phyloP scores from a whole-genome alignment of 2,329 filamentous ascomycete species.

The Penicillium sp. region DNA sequence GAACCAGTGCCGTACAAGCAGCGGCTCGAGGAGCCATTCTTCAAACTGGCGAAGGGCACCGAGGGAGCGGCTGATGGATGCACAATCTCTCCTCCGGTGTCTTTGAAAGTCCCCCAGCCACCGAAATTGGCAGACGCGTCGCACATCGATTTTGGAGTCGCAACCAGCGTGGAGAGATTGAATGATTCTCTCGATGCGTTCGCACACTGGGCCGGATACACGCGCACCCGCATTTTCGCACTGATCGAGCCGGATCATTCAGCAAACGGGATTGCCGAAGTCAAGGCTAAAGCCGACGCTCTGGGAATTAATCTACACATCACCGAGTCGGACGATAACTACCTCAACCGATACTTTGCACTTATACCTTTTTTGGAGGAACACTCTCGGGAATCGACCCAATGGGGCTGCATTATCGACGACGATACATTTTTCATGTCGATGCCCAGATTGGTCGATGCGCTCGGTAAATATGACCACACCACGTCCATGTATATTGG shows the following conservation, averaged over 20 bases:
- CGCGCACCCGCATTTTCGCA: constrained; percentile 54
- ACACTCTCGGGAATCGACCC: constrained; percentile 46
- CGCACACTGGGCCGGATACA: constrained; percentile 56
- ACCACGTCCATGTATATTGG: constrained; percentile 55
- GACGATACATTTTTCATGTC: constrained; percentile 65
- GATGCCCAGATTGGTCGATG: constrained; percentile 51
- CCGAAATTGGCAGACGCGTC: constrained; percentile 46
- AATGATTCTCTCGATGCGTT: constrained; percentile 53
- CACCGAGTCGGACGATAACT: constrained; percentile 36
- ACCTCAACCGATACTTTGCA: constrained; percentile 56
- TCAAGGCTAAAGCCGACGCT: constrained; percentile 36
- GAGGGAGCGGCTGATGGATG: constrained; percentile 32
- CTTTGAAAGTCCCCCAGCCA: constrained; percentile 49
- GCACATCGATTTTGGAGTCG: constrained; percentile 59
- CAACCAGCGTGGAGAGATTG: constrained; percentile 54
- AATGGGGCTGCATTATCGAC: constrained; percentile 60
- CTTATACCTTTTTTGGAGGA: constrained; percentile 53
- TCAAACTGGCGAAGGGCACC: constrained; percentile 12
- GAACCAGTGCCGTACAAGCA: constrained; percentile 29
- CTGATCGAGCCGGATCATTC: constrained; percentile 48
- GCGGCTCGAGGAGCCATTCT: constrained; percentile 27
- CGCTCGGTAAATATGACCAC: constrained; percentile 51
- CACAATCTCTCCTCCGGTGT: constrained; percentile 47
- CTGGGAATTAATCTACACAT: constrained; percentile 46
- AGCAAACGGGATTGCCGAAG: constrained; percentile 17